phyloP scores from a whole-genome alignment of 495 filamentous ascomycete species.

The Aspergillus olivimuriae region DNA sequence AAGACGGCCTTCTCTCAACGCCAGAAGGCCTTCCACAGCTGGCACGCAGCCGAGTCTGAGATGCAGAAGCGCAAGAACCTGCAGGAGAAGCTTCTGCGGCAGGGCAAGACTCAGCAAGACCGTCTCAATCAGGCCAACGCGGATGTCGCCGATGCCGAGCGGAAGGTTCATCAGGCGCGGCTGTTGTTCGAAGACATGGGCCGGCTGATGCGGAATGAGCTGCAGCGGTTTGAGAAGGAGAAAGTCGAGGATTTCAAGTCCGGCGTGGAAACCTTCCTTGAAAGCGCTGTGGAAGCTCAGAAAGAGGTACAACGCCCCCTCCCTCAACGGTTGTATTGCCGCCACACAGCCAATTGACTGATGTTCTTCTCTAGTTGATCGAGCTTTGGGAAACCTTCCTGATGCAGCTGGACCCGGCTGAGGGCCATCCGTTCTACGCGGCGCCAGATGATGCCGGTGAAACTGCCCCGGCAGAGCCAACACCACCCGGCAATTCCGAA shows the following conservation, averaged over 20 bases:
- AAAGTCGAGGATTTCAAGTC: conserved; percentile 99
- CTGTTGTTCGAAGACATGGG: conserved; percentile 98
- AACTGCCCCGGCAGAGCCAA: conserved; percentile 14
- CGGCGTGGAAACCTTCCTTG: conserved; percentile 93
- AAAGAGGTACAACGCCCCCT: conserved; percentile 98
- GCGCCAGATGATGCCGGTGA: conserved; percentile 39
- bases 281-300: conserved; percentile 94
- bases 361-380: conserved; percentile 60
- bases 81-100: conserved; percentile 87
- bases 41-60: conserved; percentile 84
- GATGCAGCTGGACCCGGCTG: conserved; percentile 87
- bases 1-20: conserved; percentile 88
- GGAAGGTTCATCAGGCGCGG: conserved; percentile 84
- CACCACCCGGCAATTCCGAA: conserved; percentile 20
- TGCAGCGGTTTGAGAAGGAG: conserved; percentile 92
- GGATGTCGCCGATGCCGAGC: conserved; percentile 88
- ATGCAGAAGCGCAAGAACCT: conserved; percentile 75
- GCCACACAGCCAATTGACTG: no score
- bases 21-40: conserved; percentile 90
- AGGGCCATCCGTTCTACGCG: conserved; percentile 71
- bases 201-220: conserved; percentile 77
- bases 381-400: conserved; percentile 98
- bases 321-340: no score
- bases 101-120: conserved; percentile 93
- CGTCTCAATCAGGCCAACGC: conserved; percentile 83